Evolutionary conservation across 352 stramenopile genomes (phyloP).

Genomic region (Phytophthora agathidicida): DNA sequence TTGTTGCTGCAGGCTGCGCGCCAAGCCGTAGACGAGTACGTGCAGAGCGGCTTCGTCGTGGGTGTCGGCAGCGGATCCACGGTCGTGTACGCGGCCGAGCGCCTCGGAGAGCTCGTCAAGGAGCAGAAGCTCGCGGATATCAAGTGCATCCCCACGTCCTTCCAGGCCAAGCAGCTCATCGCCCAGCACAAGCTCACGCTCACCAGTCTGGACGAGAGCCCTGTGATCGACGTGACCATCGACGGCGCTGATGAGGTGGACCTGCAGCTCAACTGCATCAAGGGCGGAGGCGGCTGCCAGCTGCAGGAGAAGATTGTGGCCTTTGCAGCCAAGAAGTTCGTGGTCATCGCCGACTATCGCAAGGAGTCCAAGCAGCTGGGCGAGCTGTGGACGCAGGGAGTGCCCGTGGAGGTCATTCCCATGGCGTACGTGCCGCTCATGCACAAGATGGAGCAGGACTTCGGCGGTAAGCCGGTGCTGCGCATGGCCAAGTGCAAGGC

Average conservation of each 20-base stretch:
- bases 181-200: slow-evolving; percentile 77
- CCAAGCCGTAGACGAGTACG: slow-evolving; percentile 92
- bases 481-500: slow-evolving; percentile 92
- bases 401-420: slow-evolving; percentile 97
- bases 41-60: slow-evolving; percentile 95
- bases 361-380: slow-evolving; percentile 91
- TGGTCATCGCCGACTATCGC: slow-evolving; percentile 96
- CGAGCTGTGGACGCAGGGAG: slow-evolving; percentile 87
- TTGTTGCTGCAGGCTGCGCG: slow-evolving; percentile 62
- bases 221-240: slow-evolving; percentile 97
- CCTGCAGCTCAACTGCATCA: slow-evolving; percentile 97
- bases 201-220: slow-evolving; percentile 80
- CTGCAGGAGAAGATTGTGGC: slow-evolving; percentile 95
- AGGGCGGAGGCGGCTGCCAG: slow-evolving; percentile 96
- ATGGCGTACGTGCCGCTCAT: slow-evolving; percentile 97
- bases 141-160: slow-evolving; percentile 97
- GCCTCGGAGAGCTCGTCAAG: slow-evolving; percentile 94
- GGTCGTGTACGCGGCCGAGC: slow-evolving; percentile 97
- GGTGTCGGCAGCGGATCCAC: slow-evolving; percentile 98
- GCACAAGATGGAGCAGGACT: slow-evolving; percentile 60
- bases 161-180: slow-evolving; percentile 96
- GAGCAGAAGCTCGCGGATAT: slow-evolving; percentile 91
- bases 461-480: slow-evolving; percentile 64
- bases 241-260: slow-evolving; percentile 99
- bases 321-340: slow-evolving; percentile 96